Evolutionary conservation across 495 filamentous ascomycete species (phyloP).

Genomic region (Trichoderma asperelloides): DNA sequence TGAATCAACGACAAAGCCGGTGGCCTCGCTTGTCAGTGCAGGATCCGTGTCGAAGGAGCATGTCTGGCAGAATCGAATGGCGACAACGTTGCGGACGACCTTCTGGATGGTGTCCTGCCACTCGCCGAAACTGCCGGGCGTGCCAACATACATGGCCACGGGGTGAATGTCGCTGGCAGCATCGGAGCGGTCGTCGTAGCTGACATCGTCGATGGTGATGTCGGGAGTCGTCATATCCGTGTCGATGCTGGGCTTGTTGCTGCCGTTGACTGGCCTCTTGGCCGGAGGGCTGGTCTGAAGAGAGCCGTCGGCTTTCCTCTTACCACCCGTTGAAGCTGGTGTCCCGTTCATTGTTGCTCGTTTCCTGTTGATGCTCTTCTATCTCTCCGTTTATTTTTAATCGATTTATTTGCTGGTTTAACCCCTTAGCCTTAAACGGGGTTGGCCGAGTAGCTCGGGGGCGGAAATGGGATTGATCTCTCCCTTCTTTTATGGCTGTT

Average conservation of each 20-base stretch:
- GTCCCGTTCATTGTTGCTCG: constrained; percentile 29
- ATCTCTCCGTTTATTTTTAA: neutral
- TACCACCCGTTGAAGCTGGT: constrained; percentile 29
- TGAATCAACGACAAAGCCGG: constrained; percentile 95
- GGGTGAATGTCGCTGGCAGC: constrained; percentile 1
- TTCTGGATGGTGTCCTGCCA: constrained; percentile 95
- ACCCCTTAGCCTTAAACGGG: neutral
- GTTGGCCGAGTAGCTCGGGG: neutral
- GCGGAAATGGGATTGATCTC: neutral
- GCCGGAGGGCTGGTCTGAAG: constrained; percentile 31
- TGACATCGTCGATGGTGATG: constrained; percentile 28
- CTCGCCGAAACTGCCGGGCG: constrained; percentile 37
- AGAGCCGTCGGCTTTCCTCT: constrained; percentile 36
- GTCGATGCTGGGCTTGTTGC: constrained; percentile 38
- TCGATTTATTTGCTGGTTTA: neutral
- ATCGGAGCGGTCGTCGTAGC: constrained; percentile 28
- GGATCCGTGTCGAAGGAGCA: constrained; percentile 96
- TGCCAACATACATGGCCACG: constrained; percentile 15
- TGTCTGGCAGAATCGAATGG: constrained; percentile 97
- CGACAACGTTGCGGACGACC: constrained; percentile 88
- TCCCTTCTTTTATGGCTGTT: neutral
- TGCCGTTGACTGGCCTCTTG: constrained; percentile 40
- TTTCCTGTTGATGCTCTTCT: neutral
- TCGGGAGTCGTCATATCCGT: constrained; percentile 12
- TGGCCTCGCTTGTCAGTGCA: constrained; percentile 88